Evolutionary conservation across 495 filamentous ascomycete species (phyloP).

Genomic region (Aspergillus panamensis): DNA sequence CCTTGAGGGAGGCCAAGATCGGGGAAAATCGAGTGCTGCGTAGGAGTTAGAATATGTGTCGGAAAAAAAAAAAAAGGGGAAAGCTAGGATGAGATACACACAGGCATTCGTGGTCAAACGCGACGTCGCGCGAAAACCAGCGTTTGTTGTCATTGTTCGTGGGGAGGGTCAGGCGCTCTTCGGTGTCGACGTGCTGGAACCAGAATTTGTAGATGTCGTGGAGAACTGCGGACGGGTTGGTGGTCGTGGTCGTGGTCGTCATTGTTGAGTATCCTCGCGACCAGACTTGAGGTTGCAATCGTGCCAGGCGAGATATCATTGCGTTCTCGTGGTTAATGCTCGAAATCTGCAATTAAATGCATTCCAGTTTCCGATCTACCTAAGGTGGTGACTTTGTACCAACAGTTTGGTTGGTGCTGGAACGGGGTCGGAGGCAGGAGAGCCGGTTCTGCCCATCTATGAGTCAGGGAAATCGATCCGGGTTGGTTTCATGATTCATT

Average conservation of each 20-base stretch:
- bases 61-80: background rate
- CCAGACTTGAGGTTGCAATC: background rate
- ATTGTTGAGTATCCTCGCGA: background rate
- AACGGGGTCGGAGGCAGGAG: too few species aligned
- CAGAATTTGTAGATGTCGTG: constrained; percentile 1
- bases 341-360: too few species aligned
- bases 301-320: background rate
- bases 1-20: background rate
- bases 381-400: too few species aligned
- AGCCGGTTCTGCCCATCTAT: too few species aligned
- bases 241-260: background rate
- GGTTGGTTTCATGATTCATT: too few species aligned
- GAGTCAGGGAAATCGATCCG: too few species aligned
- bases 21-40: background rate
- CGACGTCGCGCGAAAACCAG: constrained; percentile 28
- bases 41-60: background rate
- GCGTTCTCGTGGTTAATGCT: background rate
- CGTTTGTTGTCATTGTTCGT: background rate
- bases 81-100: constrained; percentile 20
- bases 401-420: too few species aligned
- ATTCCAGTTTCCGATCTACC: too few species aligned
- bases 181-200: constrained; percentile 9
- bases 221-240: background rate
- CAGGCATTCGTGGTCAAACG: constrained; percentile 29
- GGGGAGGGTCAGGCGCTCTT: constrained; percentile 5